Conservation (phyloP, 352 stramenopile genomes). For the Globisporangium lucens region DNA sequence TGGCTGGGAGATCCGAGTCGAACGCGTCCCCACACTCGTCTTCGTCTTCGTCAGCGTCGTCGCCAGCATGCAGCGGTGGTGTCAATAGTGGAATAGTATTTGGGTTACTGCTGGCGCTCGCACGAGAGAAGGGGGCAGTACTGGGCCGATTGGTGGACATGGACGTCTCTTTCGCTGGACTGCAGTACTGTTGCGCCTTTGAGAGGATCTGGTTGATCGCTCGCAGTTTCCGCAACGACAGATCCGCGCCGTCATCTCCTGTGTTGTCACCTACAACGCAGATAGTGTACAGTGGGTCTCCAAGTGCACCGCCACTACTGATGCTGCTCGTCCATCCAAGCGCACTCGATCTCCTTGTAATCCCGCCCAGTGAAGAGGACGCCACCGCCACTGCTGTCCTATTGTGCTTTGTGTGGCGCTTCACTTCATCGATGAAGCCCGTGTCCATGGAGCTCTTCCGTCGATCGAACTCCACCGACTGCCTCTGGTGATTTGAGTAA, state of each 20-base stretch:
- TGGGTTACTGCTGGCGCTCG: background rate
- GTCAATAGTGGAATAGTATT: background rate
- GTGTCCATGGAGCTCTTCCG: conserved; percentile 46
- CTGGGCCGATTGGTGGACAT: conserved; percentile 3
- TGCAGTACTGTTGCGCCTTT: conserved; percentile 37
- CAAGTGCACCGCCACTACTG: background rate
- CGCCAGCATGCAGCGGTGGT: background rate
- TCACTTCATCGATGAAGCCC: conserved; percentile 45
- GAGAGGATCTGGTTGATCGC: conserved; percentile 65
- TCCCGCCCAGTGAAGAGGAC: background rate
- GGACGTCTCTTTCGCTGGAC: background rate
- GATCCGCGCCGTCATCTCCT: conserved; percentile 9
- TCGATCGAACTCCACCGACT: background rate
- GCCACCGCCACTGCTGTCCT: conserved; percentile 1
- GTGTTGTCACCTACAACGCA: background rate
- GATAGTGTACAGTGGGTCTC: background rate
- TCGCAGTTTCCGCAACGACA: conserved; percentile 43
- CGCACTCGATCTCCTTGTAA: background rate
- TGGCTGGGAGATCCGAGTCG: background rate
- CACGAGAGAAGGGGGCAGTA: conserved; percentile 1
- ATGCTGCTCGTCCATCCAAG: background rate
- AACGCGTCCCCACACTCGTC: conserved; percentile 2
- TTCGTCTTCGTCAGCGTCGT: background rate
- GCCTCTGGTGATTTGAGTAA: background rate
- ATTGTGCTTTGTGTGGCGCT: conserved; percentile 29